phyloP scores from a whole-genome alignment of 805 yeast species.

The Saccharomyces paradoxus region DNA sequence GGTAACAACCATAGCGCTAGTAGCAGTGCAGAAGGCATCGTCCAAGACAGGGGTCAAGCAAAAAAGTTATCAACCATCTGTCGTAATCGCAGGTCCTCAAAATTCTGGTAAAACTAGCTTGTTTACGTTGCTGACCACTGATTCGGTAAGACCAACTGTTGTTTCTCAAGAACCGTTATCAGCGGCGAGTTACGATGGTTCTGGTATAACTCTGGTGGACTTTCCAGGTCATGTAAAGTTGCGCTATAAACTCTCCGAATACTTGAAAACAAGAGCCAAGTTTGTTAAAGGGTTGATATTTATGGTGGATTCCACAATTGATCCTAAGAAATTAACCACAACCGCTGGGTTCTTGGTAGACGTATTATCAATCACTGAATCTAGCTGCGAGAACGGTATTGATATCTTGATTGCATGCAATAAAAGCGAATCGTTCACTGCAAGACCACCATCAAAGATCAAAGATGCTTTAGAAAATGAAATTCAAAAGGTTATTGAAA shows the following conservation, averaged over 20 bases:
- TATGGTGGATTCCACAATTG: constrained; percentile 67
- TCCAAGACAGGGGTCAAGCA: background rate
- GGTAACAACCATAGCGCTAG: constrained; percentile 9
- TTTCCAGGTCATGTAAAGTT: constrained; percentile 86
- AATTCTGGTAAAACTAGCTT: constrained; percentile 55
- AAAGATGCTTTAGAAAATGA: constrained; percentile 53
- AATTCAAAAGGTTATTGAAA: constrained; percentile 44
- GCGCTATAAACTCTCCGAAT: constrained; percentile 44
- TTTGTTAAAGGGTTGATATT: constrained; percentile 61
- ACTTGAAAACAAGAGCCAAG: constrained; percentile 34
- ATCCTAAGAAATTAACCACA: constrained; percentile 39
- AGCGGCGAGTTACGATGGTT: constrained; percentile 29
- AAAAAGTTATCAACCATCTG: constrained; percentile 38
- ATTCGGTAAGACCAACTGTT: constrained; percentile 33
- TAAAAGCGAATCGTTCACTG: constrained; percentile 77
- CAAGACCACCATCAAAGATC: constrained; percentile 61
- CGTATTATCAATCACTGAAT: constrained; percentile 55
- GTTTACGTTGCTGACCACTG: constrained; percentile 24
- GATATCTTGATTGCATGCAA: constrained; percentile 75
- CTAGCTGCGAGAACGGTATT: constrained; percentile 49
- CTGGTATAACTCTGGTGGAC: constrained; percentile 52
- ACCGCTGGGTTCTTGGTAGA: constrained; percentile 54
- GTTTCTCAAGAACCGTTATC: constrained; percentile 45
- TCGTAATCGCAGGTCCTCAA: constrained; percentile 57
- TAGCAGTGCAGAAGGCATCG: background rate